phyloP scores from a whole-genome alignment of 306 rosid genomes.

The Cucumis melo region DNA sequence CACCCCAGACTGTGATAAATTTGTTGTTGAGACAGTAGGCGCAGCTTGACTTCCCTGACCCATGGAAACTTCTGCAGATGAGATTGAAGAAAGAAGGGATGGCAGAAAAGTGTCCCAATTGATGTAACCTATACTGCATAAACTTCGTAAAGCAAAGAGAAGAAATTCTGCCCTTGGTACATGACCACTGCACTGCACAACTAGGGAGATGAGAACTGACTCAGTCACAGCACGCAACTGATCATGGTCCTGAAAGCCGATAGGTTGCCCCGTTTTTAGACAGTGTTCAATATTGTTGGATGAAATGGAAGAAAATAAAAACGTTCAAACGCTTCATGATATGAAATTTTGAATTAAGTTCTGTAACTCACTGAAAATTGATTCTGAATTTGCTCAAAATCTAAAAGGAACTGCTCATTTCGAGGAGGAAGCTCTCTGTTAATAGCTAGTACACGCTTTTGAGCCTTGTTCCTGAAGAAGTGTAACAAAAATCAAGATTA shows the following conservation, averaged over 20 bases:
- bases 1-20: slow-evolving; percentile 61
- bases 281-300: neutral
- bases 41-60: slow-evolving; percentile 59
- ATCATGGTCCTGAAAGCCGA: slow-evolving; percentile 87
- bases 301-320: neutral
- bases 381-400: slow-evolving; percentile 84
- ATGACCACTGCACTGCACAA: slow-evolving; percentile 80
- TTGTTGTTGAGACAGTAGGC: slow-evolving; percentile 44
- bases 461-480: slow-evolving; percentile 72
- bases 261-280: slow-evolving; percentile 5
- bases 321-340: neutral
- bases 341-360: neutral
- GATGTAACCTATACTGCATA: slow-evolving; percentile 62
- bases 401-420: slow-evolving; percentile 81
- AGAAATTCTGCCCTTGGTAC: slow-evolving; percentile 86
- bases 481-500: neutral
- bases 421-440: slow-evolving; percentile 89
- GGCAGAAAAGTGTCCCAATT: slow-evolving; percentile 91
- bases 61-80: slow-evolving; percentile 51
- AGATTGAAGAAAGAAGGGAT: slow-evolving; percentile 67
- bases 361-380: slow-evolving; percentile 67
- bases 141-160: slow-evolving; percentile 64
- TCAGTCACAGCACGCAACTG: slow-evolving; percentile 76
- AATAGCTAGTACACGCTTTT: slow-evolving; percentile 77
- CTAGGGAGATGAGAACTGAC: slow-evolving; percentile 63